Conservation (phyloP, 352 stramenopile species). For the Globisporangium barbulae region DNA sequence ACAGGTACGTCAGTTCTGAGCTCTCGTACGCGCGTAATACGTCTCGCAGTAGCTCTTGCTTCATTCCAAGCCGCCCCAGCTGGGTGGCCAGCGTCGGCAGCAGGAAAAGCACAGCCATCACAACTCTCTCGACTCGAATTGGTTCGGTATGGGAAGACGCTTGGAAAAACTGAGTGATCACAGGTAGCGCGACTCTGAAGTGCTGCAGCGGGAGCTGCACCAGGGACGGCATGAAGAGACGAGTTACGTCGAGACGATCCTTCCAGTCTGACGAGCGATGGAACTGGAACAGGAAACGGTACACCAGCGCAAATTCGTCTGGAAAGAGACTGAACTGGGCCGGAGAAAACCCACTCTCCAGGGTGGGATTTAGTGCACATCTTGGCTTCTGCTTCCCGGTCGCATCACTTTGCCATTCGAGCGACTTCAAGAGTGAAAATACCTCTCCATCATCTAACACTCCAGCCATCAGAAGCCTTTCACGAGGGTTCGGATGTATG, state of each 20-base stretch:
- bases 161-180: conserved; percentile 56
- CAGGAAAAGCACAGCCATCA: conserved; percentile 57
- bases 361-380: conserved; percentile 2
- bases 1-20: conserved; percentile 29
- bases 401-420: conserved; percentile 1
- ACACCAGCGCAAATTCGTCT: conserved; percentile 35
- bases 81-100: conserved; percentile 40
- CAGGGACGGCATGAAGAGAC: conserved; percentile 33
- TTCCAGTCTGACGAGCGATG: conserved; percentile 36
- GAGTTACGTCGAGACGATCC: conserved; percentile 33
- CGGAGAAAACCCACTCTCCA: conserved; percentile 18
- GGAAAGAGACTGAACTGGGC: conserved; percentile 42
- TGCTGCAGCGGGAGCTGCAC: conserved; percentile 34
- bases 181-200: conserved; percentile 48
- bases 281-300: conserved; percentile 46
- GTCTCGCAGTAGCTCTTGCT: conserved; percentile 36
- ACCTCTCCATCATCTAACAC: conserved; percentile 35
- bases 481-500: conserved; percentile 39
- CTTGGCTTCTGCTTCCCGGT: background rate
- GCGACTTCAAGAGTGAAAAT: conserved; percentile 12
- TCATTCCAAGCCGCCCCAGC: conserved; percentile 30
- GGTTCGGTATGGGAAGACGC: conserved; percentile 33
- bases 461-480: conserved; percentile 28
- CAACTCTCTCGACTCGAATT: conserved; percentile 40
- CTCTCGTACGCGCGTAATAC: conserved; percentile 61